Conservation (phyloP, 495 filamentous ascomycete species). For the Neurospora sp. region DNA sequence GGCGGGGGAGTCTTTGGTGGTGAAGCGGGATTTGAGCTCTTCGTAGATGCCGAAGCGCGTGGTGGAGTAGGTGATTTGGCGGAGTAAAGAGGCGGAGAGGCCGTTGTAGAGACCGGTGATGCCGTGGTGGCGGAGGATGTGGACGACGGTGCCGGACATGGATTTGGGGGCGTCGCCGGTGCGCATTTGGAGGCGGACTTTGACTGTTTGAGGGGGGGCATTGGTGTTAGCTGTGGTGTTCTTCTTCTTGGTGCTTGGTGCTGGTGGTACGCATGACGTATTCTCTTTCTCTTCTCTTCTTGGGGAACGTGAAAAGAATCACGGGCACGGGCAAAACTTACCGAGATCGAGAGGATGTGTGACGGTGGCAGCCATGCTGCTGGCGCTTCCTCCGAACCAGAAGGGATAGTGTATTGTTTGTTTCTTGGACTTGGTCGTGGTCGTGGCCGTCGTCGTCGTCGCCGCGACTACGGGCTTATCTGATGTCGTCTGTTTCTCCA, state of each 20-base stretch:
- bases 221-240: background rate
- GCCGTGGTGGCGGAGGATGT: conserved; percentile 57
- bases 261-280: background rate
- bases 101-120: conserved; percentile 73
- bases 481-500: background rate
- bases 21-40: conserved; percentile 60
- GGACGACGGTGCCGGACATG: conserved; percentile 73
- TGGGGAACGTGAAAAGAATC: conserved; percentile 25
- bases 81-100: conserved; percentile 82
- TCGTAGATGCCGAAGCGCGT: conserved; percentile 93
- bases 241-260: background rate
- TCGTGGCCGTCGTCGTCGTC: conserved; percentile 8
- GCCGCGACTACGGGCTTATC: conserved; percentile 2
- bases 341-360: conserved; percentile 85
- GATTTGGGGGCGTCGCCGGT: conserved; percentile 52
- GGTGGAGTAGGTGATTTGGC: conserved; percentile 86
- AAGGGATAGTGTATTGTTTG: conserved; percentile 60
- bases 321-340: conserved; percentile 28
- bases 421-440: conserved; percentile 28
- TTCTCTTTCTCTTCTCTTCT: conserved; percentile 34
- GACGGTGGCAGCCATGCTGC: conserved; percentile 77
- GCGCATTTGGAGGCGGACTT: conserved; percentile 82
- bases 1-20: conserved; percentile 38
- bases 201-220: background rate
- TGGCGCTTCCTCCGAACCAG: conserved; percentile 92